These are phyloP conservation scores for Globisporangium barbulae DNA, from an alignment of 352 stramenopile species.

Conservation along the genomic window DNA sequence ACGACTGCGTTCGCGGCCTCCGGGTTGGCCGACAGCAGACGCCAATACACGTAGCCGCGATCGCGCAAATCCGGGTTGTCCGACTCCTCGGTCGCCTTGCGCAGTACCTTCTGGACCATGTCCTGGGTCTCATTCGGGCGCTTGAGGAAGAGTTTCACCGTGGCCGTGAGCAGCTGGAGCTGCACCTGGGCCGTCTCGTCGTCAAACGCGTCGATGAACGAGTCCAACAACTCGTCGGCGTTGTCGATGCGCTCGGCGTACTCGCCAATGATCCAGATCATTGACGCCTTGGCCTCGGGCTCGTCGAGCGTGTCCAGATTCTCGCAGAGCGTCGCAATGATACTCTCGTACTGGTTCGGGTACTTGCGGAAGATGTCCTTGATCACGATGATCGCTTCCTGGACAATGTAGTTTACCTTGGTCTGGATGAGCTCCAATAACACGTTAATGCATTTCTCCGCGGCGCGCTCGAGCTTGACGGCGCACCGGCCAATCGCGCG, in stretches of 20 bases:
- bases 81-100: conserved; percentile 97
- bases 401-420: conserved; percentile 99
- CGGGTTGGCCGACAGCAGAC: conserved; percentile 96
- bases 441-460: conserved; percentile 98
- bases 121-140: conserved; percentile 89
- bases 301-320: conserved; percentile 99
- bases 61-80: conserved; percentile 99
- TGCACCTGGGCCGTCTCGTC: conserved; percentile 97
- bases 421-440: conserved; percentile 99
- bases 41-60: conserved; percentile 99
- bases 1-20: conserved; percentile 98
- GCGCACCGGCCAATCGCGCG: conserved; percentile 97
- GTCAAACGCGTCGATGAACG: conserved; percentile 98
- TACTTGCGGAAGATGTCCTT: conserved; percentile 99
- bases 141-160: conserved; percentile 99
- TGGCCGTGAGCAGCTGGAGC: conserved; percentile 97
- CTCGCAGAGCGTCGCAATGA: conserved; percentile 99
- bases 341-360: conserved; percentile 98
- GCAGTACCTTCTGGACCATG: conserved; percentile 98
- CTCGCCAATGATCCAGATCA: conserved; percentile 99
- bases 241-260: conserved; percentile 99
- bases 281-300: conserved; percentile 97
- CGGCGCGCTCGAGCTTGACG: conserved; percentile 97
- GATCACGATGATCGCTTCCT: conserved; percentile 99
- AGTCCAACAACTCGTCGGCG: conserved; percentile 98